A percentile compares a stretch with the other conserved stretches of the same genome.
Evolutionary conservation across 495 filamentous ascomycete genomes (phyloP).

Genomic region (Penicillium canariense): DNA sequence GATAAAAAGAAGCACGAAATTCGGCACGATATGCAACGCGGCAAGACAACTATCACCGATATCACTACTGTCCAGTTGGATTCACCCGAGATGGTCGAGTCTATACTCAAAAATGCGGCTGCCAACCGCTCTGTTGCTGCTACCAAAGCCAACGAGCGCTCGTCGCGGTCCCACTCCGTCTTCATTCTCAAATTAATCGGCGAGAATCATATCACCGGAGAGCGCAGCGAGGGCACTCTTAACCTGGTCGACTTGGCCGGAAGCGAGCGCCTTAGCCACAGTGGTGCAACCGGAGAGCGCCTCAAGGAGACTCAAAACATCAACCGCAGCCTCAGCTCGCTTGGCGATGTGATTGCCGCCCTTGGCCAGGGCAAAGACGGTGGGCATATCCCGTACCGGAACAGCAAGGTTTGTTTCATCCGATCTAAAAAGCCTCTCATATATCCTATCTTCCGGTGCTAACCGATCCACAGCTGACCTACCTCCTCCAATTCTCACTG

Average conservation of each 20-base stretch:
- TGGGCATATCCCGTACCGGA: slow-evolving; percentile 87
- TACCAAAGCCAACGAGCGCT: slow-evolving; percentile 93
- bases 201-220: slow-evolving; percentile 73
- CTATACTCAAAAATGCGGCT: slow-evolving; percentile 73
- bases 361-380: slow-evolving; percentile 83
- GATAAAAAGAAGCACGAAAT: slow-evolving; percentile 91
- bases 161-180: slow-evolving; percentile 90
- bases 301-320: slow-evolving; percentile 96
- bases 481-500: slow-evolving; percentile 90
- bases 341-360: slow-evolving; percentile 92
- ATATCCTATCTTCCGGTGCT: background rate
- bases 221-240: slow-evolving; percentile 86
- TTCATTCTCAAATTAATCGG: slow-evolving; percentile 92
- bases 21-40: slow-evolving; percentile 74
- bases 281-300: slow-evolving; percentile 76
- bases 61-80: slow-evolving; percentile 77
- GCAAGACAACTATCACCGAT: slow-evolving; percentile 82
- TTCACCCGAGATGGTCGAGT: slow-evolving; percentile 70
- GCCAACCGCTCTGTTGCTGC: slow-evolving; percentile 88
- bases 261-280: slow-evolving; percentile 85
- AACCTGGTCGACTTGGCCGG: slow-evolving; percentile 97
- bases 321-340: slow-evolving; percentile 86
- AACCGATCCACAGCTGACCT: slow-evolving; percentile 65
- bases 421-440: background rate
- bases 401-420: slow-evolving; percentile 70